Base-by-base conservation (phyloP, 768 basidiomycete species). In the Auricularia cornea region DNA sequence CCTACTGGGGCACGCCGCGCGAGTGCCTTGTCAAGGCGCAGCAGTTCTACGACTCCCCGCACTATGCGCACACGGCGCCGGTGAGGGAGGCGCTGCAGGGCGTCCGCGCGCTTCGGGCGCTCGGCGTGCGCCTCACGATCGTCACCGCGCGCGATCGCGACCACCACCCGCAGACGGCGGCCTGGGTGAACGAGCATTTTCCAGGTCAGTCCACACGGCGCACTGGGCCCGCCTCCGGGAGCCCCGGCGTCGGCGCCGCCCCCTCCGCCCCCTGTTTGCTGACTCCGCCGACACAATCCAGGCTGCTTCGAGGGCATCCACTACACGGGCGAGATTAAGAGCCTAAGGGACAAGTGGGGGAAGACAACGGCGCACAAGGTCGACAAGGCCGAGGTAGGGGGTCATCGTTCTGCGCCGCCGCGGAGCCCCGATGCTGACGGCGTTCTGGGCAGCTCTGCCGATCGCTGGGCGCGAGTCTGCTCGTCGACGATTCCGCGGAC, bases 401-500 rank as follows among this genome's bases (percentile, higher is more conserved):
- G 16, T 23, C 3, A 3, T 44, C 33, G 28, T 63, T 23, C 26
- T 18, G 18, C 26, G 6, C 3, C 69, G 35, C 12, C 30, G n/a
- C 38, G 41, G 20, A 16, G 33, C 16, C 35, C 26, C 44, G 38
- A 40, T 31, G 59, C 57, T 44, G 6, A 29, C 52, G 6, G 23
- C 32, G 28, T 32, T 18, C 32, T 5, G 30, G 16, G 16, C 66
- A 89, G 85, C 83, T 90, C 56, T 88, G 89, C 70, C 74, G 81
- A 35, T 78, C 83, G 64, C 74, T 92, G 20, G 80, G 80, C 18
- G 87, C 90, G 12, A 78, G 79, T 44, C 70, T 91, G 41, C 75
- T 93, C 60, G 84, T 93, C 63, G 91, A 93, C 72, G 91, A 93
- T 75, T 90, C 89, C 5, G 69, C 86, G 48, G 90, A 92, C 72